phyloP scores from a whole-genome alignment of 495 filamentous ascomycete species.

The Hypoxylon lienhwacheense region DNA sequence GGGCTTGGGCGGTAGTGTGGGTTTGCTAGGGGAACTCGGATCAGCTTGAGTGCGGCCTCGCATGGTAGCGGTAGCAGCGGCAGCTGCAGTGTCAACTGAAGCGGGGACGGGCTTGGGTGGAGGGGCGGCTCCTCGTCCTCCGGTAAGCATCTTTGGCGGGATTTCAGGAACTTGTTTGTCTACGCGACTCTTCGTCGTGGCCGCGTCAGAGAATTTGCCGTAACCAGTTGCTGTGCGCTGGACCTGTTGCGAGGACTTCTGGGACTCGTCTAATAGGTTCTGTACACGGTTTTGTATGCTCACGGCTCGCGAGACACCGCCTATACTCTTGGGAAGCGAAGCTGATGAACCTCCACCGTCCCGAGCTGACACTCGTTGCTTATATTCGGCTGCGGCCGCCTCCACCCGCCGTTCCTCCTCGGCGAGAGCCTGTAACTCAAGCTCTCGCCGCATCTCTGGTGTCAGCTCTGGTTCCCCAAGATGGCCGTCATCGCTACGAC shows the following conservation, averaged over 20 bases:
- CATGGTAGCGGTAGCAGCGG: slow-evolving; percentile 13
- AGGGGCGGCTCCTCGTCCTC: slow-evolving; percentile 14
- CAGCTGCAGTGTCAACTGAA: slow-evolving; percentile 23
- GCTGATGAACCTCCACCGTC: slow-evolving; percentile 46
- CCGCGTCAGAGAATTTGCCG: slow-evolving; percentile 72
- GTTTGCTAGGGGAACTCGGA: slow-evolving; percentile 26
- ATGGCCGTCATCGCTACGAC: slow-evolving; percentile 67
- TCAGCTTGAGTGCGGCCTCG: slow-evolving; percentile 26
- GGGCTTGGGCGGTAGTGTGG: slow-evolving; percentile 48
- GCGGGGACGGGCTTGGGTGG: slow-evolving; percentile 29
- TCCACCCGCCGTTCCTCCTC: slow-evolving; percentile 93
- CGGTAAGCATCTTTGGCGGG: slow-evolving; percentile 24
- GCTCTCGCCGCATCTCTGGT: slow-evolving; percentile 86
- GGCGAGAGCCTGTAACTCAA: slow-evolving; percentile 80
- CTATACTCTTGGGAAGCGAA: slow-evolving; percentile 52
- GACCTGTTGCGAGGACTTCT: slow-evolving; percentile 55
- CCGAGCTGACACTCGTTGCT: slow-evolving; percentile 69
- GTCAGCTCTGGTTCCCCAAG: slow-evolving; percentile 68
- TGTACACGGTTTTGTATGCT: slow-evolving; percentile 91
- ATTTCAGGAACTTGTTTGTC: slow-evolving; percentile 33
- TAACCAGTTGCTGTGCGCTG: slow-evolving; percentile 85
- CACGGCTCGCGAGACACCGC: slow-evolving; percentile 65
- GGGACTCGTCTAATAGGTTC: slow-evolving; percentile 78
- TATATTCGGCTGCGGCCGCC: slow-evolving; percentile 88
- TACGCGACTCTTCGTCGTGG: slow-evolving; percentile 22